phyloP scores from a whole-genome alignment of 2,329 filamentous ascomycete species.

The Trichoderma pleuroti region DNA sequence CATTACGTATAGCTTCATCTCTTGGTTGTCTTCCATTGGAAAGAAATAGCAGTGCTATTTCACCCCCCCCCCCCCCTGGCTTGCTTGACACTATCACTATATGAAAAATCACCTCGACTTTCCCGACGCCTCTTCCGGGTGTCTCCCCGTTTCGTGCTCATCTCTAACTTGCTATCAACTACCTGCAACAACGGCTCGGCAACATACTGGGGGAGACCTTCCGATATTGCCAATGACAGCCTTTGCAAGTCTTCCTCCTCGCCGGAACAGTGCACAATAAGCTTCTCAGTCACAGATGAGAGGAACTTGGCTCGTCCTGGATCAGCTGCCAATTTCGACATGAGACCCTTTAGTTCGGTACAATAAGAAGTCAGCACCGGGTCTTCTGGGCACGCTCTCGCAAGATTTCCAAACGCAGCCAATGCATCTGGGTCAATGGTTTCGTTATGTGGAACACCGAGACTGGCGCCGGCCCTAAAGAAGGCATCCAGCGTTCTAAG shows the following conservation, averaged over 20 bases:
- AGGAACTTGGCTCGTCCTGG: not conserved
- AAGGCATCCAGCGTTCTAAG: not conserved
- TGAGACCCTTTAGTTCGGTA: not conserved
- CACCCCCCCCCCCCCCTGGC: not conserved
- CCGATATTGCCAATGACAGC: not conserved
- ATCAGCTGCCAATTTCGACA: not conserved
- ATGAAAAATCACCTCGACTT: not conserved
- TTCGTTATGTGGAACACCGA: not conserved
- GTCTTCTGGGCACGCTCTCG: not conserved
- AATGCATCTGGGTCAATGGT: not conserved
- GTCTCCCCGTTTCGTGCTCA: not conserved
- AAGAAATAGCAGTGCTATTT: not conserved
- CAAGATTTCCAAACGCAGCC: not conserved
- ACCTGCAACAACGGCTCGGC: not conserved
- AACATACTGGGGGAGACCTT: not conserved
- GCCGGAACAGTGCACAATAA: not conserved
- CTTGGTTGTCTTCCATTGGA: not conserved
- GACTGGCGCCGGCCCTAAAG: not conserved
- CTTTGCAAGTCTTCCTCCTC: not conserved
- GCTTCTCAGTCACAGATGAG: not conserved
- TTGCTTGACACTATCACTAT: not conserved
- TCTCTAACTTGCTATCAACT: not conserved
- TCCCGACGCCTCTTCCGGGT: not conserved
- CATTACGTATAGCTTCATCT: not conserved
- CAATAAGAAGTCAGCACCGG: not conserved